These are phyloP conservation scores for Vigna angularis DNA, from an alignment of 306 rosid species.

Conservation along the genomic window DNA sequence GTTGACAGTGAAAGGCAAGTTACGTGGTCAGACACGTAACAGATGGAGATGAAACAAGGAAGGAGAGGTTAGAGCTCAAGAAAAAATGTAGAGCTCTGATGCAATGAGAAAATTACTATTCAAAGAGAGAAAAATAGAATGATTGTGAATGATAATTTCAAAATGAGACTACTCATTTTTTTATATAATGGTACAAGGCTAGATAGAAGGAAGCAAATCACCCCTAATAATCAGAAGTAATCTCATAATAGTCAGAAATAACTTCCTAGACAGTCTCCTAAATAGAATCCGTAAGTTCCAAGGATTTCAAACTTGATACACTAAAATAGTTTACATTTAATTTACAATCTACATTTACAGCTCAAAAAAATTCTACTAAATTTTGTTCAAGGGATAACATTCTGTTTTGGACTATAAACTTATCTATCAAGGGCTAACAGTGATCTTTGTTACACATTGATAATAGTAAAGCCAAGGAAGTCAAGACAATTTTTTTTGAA, in stretches of 20 bases:
- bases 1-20: no score
- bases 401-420: slow-evolving; percentile 48
- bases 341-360: background rate
- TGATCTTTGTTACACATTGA: slow-evolving; percentile 56
- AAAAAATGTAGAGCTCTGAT: background rate
- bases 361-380: background rate
- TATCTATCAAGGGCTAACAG: slow-evolving; percentile 64
- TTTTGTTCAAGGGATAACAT: slow-evolving; percentile 43
- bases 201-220: slow-evolving; percentile 1
- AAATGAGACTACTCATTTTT: background rate
- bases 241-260: background rate
- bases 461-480: slow-evolving; percentile 57
- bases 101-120: background rate
- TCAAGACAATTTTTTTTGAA: slow-evolving; percentile 37
- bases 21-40: no score
- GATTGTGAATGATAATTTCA: background rate
- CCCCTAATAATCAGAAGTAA: background rate
- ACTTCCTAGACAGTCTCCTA: background rate
- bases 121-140: background rate
- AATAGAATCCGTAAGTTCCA: background rate
- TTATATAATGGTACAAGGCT: background rate
- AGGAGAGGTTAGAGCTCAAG: background rate
- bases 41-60: background rate
- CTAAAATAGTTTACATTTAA: background rate
- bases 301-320: background rate